Conservation (phyloP, 2,329 filamentous ascomycete genomes). For the Penicillium hordei region DNA sequence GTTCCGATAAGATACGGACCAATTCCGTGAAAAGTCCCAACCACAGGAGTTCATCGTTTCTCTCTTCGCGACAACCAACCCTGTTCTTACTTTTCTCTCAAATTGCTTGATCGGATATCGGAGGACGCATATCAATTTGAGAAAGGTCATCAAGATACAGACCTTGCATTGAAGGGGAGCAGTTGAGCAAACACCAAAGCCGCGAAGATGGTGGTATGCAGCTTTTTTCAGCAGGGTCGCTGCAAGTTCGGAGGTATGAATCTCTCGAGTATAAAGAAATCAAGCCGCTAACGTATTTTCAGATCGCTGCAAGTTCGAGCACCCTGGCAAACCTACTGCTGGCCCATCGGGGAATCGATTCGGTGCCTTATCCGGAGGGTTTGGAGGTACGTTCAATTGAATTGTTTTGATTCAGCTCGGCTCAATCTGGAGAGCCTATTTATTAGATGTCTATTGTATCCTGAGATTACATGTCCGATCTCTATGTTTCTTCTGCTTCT, state of each 20-base stretch:
- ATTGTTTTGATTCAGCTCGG: background rate
- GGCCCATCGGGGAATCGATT: conserved; percentile 58
- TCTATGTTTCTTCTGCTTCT: background rate
- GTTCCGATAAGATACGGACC: conserved; percentile 10
- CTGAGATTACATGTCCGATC: background rate
- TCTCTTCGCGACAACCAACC: background rate
- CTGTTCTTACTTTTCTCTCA: background rate
- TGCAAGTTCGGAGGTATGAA: conserved; percentile 65
- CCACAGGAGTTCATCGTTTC: background rate
- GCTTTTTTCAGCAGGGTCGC: conserved; percentile 63
- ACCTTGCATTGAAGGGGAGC: background rate
- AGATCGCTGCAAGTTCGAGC: conserved; percentile 62
- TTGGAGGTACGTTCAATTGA: conserved; percentile 40
- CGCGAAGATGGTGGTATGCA: conserved; percentile 54
- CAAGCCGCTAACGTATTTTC: background rate
- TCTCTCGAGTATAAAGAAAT: conserved; percentile 1
- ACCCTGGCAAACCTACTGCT: conserved; percentile 48
- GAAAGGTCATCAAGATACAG: background rate
- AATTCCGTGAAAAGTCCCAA: conserved; percentile 8
- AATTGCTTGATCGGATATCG: background rate
- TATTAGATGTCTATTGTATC: background rate
- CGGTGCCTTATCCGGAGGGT: conserved; percentile 48
- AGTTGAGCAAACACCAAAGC: conserved; percentile 3
- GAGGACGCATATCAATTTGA: background rate
- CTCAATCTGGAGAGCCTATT: background rate